phyloP scores from a whole-genome alignment of 345 rosid species.

The Raphanus raphanistrum region DNA sequence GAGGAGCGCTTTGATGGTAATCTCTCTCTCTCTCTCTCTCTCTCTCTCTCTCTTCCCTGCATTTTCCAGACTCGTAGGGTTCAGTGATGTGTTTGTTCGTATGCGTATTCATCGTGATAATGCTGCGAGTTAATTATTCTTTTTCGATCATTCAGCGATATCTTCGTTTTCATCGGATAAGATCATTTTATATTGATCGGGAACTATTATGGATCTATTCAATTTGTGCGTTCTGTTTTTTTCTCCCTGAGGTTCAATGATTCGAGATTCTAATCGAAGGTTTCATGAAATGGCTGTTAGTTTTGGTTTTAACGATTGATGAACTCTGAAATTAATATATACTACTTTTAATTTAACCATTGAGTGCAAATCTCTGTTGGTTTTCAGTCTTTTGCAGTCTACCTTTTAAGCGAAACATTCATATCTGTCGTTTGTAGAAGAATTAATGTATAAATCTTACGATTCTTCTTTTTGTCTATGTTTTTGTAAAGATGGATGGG shows the following conservation, averaged over 20 bases:
- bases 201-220: constrained; percentile 16
- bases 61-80: neutral
- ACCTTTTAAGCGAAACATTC: neutral
- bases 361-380: constrained; percentile 7
- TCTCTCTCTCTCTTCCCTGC: no score
- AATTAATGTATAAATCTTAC: neutral
- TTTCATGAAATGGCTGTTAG: neutral
- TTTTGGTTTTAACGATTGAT: constrained; percentile 1
- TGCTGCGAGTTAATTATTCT: neutral
- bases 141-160: constrained; percentile 18
- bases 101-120: neutral
- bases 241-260: no score
- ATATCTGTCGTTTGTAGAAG: neutral
- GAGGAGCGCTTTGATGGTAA: constrained; percentile 93
- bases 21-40: neutral
- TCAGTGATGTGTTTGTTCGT: constrained; percentile 7
- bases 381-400: neutral
- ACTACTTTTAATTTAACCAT: neutral
- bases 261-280: neutral
- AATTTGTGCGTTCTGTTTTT: constrained; percentile 1
- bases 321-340: neutral
- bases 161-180: constrained; percentile 9
- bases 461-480: neutral
- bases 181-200: neutral
- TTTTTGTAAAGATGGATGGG: constrained; percentile 79